Evolutionary conservation across 176 grass and related monocot genomes (phyloP).

Genomic region (Coix lacrymajobi): DNA sequence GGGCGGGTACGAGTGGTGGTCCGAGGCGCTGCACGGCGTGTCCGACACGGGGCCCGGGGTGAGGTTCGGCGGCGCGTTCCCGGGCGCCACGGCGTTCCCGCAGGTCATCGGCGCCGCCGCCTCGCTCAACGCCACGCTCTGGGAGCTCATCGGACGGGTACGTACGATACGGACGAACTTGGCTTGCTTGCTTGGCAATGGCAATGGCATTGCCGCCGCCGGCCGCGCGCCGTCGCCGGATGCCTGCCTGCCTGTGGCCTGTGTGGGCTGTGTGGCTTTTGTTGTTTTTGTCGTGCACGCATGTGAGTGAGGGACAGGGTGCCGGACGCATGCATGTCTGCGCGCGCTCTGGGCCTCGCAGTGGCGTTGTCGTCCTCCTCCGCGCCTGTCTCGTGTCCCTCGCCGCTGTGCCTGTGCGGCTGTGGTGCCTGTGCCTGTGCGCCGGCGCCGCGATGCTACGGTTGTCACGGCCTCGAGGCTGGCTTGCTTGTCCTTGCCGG

Average conservation of each 20-base stretch:
- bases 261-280: neutral
- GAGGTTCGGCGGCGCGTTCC: slow-evolving; percentile 59
- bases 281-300: neutral
- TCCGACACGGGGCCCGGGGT: slow-evolving; percentile 56
- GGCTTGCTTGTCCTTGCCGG: too few relatives aligned
- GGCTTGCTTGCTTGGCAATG: too few relatives aligned
- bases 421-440: too few relatives aligned
- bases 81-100: slow-evolving; percentile 85
- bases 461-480: neutral
- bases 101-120: slow-evolving; percentile 90
- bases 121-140: slow-evolving; percentile 75
- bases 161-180: neutral
- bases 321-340: neutral
- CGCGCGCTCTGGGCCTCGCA: neutral
- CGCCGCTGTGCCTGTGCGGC: too few relatives aligned
- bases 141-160: slow-evolving; percentile 87
- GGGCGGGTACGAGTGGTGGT: slow-evolving; percentile 83
- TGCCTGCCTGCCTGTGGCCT: neutral
- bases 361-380: neutral
- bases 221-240: neutral
- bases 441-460: too few relatives aligned
- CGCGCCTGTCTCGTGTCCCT: neutral
- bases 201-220: neutral
- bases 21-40: slow-evolving; percentile 89
- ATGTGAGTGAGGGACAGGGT: neutral